Conservation (phyloP, 495 filamentous ascomycete species). For the Xeromyces bisporus region DNA sequence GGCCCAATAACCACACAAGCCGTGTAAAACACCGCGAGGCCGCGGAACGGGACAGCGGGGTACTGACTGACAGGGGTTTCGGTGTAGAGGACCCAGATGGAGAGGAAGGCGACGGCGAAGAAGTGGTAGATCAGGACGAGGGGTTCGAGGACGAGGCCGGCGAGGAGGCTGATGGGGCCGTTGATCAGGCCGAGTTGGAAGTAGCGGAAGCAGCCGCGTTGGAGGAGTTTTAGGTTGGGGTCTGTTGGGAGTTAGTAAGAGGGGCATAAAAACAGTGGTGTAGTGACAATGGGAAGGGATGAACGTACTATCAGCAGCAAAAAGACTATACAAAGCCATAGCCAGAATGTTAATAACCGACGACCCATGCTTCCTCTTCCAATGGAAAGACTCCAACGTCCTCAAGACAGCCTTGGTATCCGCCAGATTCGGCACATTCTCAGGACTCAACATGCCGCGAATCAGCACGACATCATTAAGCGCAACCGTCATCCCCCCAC, state of each 20-base stretch:
- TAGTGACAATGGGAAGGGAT: neutral
- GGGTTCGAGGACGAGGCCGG: slow-evolving; percentile 65
- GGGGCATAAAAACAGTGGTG: neutral
- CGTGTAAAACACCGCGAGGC: slow-evolving; percentile 60
- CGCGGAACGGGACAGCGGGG: slow-evolving; percentile 41
- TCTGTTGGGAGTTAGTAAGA: slow-evolving; percentile 25
- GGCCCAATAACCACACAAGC: slow-evolving; percentile 82
- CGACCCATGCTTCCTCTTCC: slow-evolving; percentile 63
- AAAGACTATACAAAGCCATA: slow-evolving; percentile 75
- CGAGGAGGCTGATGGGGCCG: slow-evolving; percentile 68
- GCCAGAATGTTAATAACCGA: slow-evolving; percentile 92
- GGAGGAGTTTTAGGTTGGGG: slow-evolving; percentile 56
- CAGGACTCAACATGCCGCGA: slow-evolving; percentile 49
- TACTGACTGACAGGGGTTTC: slow-evolving; percentile 39
- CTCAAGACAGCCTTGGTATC: slow-evolving; percentile 44
- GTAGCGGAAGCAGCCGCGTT: slow-evolving; percentile 84
- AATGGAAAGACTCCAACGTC: slow-evolving; percentile 70
- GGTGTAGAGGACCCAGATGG: slow-evolving; percentile 60
- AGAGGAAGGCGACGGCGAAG: slow-evolving; percentile 78
- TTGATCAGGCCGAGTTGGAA: slow-evolving; percentile 66
- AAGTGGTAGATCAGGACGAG: slow-evolving; percentile 78
- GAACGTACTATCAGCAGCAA: slow-evolving; percentile 61
- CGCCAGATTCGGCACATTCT: slow-evolving; percentile 47
- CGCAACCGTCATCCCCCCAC: slow-evolving; percentile 91
- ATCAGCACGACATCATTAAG: slow-evolving; percentile 74